A percentile compares a stretch with the other conserved stretches of the same genome.
Conservation (phyloP, 2,329 filamentous ascomycete genomes). For the Trematosphaeria pertusa region DNA sequence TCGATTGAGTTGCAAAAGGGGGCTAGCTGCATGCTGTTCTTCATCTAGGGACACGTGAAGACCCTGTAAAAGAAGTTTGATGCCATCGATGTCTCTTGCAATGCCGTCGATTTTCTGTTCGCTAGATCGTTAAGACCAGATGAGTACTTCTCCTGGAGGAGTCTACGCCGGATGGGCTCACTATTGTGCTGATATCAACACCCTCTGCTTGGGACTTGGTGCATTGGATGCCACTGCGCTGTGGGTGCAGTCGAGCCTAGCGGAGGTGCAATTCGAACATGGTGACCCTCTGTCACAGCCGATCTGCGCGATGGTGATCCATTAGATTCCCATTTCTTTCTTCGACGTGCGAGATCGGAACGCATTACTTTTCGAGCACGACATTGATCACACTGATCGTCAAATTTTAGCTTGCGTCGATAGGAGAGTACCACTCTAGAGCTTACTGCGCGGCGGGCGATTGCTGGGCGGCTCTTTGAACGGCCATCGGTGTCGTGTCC, state of each 20-base stretch:
- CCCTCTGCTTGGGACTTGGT: constrained; percentile 39
- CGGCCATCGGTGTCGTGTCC: not conserved
- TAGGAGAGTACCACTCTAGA: too few relatives aligned
- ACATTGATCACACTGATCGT: constrained; percentile 41
- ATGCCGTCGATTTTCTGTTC: constrained; percentile 49
- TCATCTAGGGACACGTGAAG: not conserved
- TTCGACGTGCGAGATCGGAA: too few relatives aligned
- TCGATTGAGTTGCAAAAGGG: too few relatives aligned
- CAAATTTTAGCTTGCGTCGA: too few relatives aligned
- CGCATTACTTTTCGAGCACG: constrained; percentile 35
- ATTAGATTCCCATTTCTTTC: too few relatives aligned
- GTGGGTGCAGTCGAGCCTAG: constrained; percentile 46
- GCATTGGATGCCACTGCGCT: constrained; percentile 35
- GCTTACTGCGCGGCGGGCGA: constrained; percentile 34
- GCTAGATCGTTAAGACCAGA: too few relatives aligned
- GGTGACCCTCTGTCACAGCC: constrained; percentile 40
- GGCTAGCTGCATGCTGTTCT: not conserved
- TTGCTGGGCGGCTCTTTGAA: constrained; percentile 23
- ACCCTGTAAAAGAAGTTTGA: constrained; percentile 31
- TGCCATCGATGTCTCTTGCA: constrained; percentile 24
- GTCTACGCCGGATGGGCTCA: too few relatives aligned
- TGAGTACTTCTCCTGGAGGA: too few relatives aligned
- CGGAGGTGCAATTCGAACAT: constrained; percentile 44
- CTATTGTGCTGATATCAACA: constrained; percentile 49
- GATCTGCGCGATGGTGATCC: too few relatives aligned